Evolutionary conservation across 1,284 basidiomycete species (phyloP).

Genomic region (Ceratorhiza oryzae-sativae): DNA sequence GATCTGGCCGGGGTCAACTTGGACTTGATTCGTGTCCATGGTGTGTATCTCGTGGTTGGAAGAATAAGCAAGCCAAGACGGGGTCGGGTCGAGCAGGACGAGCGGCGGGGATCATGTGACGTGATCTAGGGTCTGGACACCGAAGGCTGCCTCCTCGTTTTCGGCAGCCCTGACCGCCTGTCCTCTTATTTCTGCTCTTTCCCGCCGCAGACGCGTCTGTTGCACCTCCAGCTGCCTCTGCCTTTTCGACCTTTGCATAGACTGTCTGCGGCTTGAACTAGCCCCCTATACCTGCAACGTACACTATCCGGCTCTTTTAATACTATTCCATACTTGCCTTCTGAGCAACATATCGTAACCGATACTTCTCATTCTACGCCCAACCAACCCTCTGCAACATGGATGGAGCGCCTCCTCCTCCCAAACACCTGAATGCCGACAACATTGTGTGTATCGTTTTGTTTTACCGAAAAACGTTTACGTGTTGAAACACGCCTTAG

Average conservation of each 20-base stretch:
- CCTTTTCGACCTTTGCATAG: background rate
- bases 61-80: slow-evolving; percentile 41
- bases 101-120: slow-evolving; percentile 23
- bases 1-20: slow-evolving; percentile 39
- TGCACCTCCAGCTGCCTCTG: slow-evolving; percentile 14
- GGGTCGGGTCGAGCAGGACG: background rate
- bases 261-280: background rate
- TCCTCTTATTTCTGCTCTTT: background rate
- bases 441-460: background rate
- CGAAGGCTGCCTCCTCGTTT: slow-evolving; percentile 20
- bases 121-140: slow-evolving; percentile 29
- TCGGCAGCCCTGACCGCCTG: background rate
- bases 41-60: slow-evolving; percentile 38
- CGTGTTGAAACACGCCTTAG: background rate
- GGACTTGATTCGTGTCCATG: slow-evolving; percentile 43
- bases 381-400: slow-evolving; percentile 1
- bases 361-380: background rate
- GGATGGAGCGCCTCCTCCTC: slow-evolving; percentile 48
- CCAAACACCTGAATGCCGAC: slow-evolving; percentile 37
- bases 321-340: slow-evolving; percentile 2
- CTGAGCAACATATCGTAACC: slow-evolving; percentile 7
- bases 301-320: background rate
- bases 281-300: background rate
- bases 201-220: slow-evolving; percentile 7
- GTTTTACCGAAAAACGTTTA: background rate